Evolutionary conservation across 2,329 filamentous ascomycete species (phyloP).

Genomic region (Coniochaeta sp.): DNA sequence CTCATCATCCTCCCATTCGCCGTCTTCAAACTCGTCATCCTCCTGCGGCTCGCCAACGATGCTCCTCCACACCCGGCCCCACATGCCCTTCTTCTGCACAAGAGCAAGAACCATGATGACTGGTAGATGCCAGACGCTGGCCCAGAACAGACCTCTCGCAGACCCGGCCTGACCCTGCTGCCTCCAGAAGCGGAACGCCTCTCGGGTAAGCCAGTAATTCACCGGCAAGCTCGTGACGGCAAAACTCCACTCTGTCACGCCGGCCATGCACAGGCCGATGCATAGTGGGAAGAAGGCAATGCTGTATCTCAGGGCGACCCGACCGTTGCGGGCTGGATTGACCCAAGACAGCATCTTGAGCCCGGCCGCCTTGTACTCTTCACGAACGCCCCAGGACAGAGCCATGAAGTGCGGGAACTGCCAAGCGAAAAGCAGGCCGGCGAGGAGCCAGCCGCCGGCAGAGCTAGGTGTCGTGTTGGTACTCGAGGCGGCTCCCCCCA

Average conservation of each 20-base stretch:
- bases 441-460: conserved; percentile 82
- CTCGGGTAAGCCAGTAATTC: conserved; percentile 77
- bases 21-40: conserved; percentile 38
- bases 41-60: conserved; percentile 51
- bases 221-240: conserved; percentile 71
- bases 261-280: conserved; percentile 65
- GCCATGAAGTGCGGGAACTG: conserved; percentile 99
- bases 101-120: conserved; percentile 84
- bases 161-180: conserved; percentile 70
- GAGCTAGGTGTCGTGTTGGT: conserved; percentile 18
- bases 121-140: conserved; percentile 93
- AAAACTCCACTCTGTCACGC: conserved; percentile 82
- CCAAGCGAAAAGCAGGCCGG: conserved; percentile 82
- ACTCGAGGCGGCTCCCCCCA: neutral
- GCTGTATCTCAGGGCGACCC: conserved; percentile 84
- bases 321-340: conserved; percentile 75
- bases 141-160: conserved; percentile 87
- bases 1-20: conserved; percentile 26
- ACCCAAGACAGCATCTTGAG: conserved; percentile 76
- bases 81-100: conserved; percentile 88
- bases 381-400: conserved; percentile 77
- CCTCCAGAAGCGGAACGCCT: conserved; percentile 77
- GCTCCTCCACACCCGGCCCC: conserved; percentile 71
- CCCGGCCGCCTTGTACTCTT: conserved; percentile 73
- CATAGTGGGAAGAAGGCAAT: conserved; percentile 82